These are phyloP conservation scores for Fusarium sp. DNA, from an alignment of 2,329 filamentous ascomycete species.

Conservation along the genomic window DNA sequence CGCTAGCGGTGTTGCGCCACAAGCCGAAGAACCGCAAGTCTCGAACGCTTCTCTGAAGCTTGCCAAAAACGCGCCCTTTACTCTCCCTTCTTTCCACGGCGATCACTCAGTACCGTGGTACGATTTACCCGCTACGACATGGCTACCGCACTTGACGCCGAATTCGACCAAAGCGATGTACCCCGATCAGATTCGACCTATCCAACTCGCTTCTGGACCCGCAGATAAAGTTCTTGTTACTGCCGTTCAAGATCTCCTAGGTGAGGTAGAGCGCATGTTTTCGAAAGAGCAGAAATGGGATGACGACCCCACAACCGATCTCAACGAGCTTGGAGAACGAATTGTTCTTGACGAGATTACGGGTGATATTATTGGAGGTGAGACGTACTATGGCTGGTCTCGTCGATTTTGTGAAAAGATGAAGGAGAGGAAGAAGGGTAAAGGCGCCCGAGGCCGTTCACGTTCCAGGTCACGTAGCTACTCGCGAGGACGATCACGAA, in stretches of 20 bases:
- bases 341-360: slow-evolving; percentile 74
- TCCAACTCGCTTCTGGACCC: slow-evolving; percentile 76
- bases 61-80: slow-evolving; percentile 71
- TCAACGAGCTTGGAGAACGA: slow-evolving; percentile 81
- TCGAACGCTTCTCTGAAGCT: slow-evolving; percentile 50
- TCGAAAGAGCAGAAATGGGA: slow-evolving; percentile 61
- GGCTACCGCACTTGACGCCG: slow-evolving; percentile 81
- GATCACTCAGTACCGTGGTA: slow-evolving; percentile 80
- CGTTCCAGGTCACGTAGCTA: slow-evolving; percentile 48
- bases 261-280: slow-evolving; percentile 77
- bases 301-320: slow-evolving; percentile 65
- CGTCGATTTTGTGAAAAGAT: slow-evolving; percentile 83
- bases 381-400: slow-evolving; percentile 92
- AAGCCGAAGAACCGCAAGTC: slow-evolving; percentile 35
- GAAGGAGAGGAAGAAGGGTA: slow-evolving; percentile 63
- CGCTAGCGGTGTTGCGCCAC: slow-evolving; percentile 52
- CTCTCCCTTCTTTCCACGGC: slow-evolving; percentile 82
- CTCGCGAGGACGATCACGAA: slow-evolving; percentile 48
- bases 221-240: slow-evolving; percentile 73
- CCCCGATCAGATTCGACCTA: slow-evolving; percentile 74
- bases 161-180: slow-evolving; percentile 81
- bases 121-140: slow-evolving; percentile 83
- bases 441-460: slow-evolving; percentile 51
- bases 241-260: slow-evolving; percentile 77
- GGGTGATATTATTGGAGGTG: slow-evolving; percentile 71